These are phyloP conservation scores for Cyclotella kingstonii DNA, from an alignment of 108 stramenopile species.

Conservation along the genomic window DNA sequence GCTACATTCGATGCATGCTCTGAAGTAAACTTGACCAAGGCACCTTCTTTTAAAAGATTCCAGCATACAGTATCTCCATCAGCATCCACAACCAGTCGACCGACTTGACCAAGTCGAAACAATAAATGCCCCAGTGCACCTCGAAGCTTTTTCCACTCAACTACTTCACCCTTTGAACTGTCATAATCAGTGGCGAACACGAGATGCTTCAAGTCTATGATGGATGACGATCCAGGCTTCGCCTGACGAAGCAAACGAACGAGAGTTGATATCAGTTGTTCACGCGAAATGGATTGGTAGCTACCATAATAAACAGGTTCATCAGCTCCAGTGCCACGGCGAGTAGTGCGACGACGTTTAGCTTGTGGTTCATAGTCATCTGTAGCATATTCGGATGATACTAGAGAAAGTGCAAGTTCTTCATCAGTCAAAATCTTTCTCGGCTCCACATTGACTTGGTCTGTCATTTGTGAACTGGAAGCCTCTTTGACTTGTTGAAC, in stretches of 20 bases:
- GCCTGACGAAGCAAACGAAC: constrained; percentile 51
- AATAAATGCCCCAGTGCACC: constrained; percentile 68
- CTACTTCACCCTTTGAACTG: constrained; percentile 55
- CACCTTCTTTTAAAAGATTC: constrained; percentile 31
- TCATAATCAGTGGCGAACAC: constrained; percentile 46
- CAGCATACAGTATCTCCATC: constrained; percentile 45
- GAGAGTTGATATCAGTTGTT: constrained; percentile 69
- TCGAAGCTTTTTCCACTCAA: constrained; percentile 63
- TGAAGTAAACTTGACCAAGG: constrained; percentile 28
- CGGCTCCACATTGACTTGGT: constrained; percentile 1
- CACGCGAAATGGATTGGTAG: constrained; percentile 65
- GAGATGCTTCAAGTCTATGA: constrained; percentile 46
- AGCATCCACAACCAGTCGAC: constrained; percentile 36
- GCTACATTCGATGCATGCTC: not conserved
- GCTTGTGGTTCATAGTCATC: constrained; percentile 23
- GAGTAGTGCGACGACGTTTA: constrained; percentile 40
- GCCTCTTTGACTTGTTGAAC: too few species aligned
- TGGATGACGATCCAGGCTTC: constrained; percentile 43
- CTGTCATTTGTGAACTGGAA: too few species aligned
- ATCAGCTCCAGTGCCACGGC: constrained; percentile 25
- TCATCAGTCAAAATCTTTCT: constrained; percentile 22
- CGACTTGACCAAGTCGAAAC: constrained; percentile 64
- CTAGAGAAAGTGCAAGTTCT: constrained; percentile 29
- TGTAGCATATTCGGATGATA: constrained; percentile 1
- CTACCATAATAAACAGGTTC: constrained; percentile 73